Base-by-base conservation (phyloP, 2,329 filamentous ascomycete genomes). In the Ophiocordyceps sinensis region DNA sequence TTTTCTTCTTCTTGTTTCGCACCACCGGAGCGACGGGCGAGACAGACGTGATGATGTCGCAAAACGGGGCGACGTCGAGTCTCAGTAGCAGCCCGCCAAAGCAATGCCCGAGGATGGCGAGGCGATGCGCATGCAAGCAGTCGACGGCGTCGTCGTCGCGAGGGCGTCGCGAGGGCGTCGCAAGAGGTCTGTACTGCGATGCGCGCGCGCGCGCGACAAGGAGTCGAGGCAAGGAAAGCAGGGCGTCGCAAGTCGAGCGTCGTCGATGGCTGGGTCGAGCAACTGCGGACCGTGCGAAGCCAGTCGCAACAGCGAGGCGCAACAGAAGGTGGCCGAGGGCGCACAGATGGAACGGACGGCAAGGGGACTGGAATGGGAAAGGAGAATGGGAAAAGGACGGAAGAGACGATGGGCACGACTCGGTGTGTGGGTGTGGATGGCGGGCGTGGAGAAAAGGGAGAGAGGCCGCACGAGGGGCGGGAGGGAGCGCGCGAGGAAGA, bases 341-440 rank as follows among this genome's bases (percentile, higher is more conserved):
- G 49, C 43, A 48, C 43, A 47, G 44, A 52, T 50, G 55, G 55
- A 59, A 54, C n/a, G n/a, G n/a, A n/a, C n/a, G n/a, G n/a, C n/a
- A 47, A 57, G 57, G 49, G 45, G 58, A 60, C 53, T 53, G 53
- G 51, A 54, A 54, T 51, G 49, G 47, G 48, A 15, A 14, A 15
- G 17, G 32, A 15, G 8, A 14, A 15, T n/a, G 32, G n/a, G 52
- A 50, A 45, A 46, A 48, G 49, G 50, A 49, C 50, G 46, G 48
- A 48, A 49, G 46, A 48, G 49, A 49, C 10, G 32, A 14, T 13
- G 10, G 10, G 32, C 17, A 34, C 32, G n/a, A n/a, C 32, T 34
- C 10, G 17, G 32, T 34, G 17, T 34, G 32, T 34, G 9, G 5
- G 32, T 42, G n/a, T 41, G 38, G 40, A 34, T 15, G n/a, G 23